phyloP scores from a whole-genome alignment of 495 filamentous ascomycete species.

The Apodospora peruviana region DNA sequence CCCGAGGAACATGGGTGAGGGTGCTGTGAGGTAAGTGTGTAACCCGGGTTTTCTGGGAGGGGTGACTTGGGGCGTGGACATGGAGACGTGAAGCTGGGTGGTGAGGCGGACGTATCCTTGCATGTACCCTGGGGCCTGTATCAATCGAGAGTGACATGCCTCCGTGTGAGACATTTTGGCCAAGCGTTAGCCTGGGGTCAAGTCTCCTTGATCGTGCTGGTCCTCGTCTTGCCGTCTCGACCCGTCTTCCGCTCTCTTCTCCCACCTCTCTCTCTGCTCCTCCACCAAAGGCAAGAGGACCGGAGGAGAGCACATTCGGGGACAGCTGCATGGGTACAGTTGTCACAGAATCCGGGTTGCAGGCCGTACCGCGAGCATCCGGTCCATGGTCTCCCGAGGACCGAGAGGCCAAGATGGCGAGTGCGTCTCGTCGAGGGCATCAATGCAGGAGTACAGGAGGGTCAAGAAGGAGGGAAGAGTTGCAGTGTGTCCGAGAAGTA shows the following conservation, averaged over 20 bases:
- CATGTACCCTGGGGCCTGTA: not conserved
- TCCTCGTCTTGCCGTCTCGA: not conserved
- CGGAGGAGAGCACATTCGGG: not conserved
- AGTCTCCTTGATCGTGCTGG: not conserved
- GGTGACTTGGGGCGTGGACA: not conserved
- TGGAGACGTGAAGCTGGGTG: not conserved
- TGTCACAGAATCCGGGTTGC: too few species aligned
- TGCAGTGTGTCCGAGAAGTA: too few species aligned
- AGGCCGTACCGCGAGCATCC: too few species aligned
- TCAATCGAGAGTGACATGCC: not conserved
- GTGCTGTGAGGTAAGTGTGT: not conserved
- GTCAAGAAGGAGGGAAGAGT: not conserved
- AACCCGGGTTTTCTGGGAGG: not conserved
- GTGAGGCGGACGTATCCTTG: not conserved
- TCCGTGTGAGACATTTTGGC: not conserved
- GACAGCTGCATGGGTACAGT: not conserved
- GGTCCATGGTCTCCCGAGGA: too few species aligned
- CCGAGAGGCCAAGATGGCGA: too few species aligned
- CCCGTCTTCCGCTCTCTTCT: not conserved
- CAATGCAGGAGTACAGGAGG: not conserved
- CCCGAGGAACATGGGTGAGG: not conserved
- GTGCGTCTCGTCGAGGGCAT: not conserved
- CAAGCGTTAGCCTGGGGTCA: not conserved
- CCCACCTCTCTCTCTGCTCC: not conserved
- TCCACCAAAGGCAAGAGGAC: not conserved